These are phyloP conservation scores for Cicer chorassanicum DNA, from an alignment of 306 rosid species.

Conservation along the genomic window DNA sequence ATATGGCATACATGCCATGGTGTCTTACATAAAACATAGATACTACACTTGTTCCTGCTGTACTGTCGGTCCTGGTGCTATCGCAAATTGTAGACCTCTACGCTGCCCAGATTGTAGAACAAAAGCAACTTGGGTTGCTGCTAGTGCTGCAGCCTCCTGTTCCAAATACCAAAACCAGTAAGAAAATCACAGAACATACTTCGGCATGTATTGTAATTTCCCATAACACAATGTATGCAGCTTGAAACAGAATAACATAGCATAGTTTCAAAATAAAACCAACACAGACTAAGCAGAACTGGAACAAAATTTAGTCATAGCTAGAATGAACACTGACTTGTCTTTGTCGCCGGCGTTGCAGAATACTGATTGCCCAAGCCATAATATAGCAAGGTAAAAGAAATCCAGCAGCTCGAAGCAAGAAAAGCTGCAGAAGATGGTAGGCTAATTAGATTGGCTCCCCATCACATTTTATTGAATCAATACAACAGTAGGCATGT, in stretches of 20 bases:
- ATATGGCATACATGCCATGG: constrained; percentile 29
- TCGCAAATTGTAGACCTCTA: constrained; percentile 79
- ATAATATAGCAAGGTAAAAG: constrained; percentile 96
- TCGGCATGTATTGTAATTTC: not conserved
- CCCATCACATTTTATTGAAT: not conserved
- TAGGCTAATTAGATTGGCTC: constrained; percentile 36
- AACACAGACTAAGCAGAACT: constrained; percentile 43
- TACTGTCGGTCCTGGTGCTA: constrained; percentile 67
- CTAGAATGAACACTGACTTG: constrained; percentile 58
- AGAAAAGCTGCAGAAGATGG: constrained; percentile 69
- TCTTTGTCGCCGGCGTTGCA: constrained; percentile 96
- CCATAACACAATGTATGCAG: constrained; percentile 9
- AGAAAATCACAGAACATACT: not conserved
- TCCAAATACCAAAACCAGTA: constrained; percentile 26
- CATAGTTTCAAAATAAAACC: constrained; percentile 13
- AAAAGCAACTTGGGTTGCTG: constrained; percentile 99
- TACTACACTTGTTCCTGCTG: constrained; percentile 69
- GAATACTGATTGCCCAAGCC: constrained; percentile 98
- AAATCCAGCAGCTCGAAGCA: constrained; percentile 97
- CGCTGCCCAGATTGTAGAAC: constrained; percentile 88
- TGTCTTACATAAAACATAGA: constrained; percentile 13
- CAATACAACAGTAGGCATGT: constrained; percentile 8
- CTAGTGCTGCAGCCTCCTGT: constrained; percentile 97
- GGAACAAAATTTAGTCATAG: constrained; percentile 34
- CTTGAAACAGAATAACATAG: constrained; percentile 42